Evolutionary conservation across 441 rosid genomes (phyloP).

Genomic region (Manihot esculenta): DNA sequence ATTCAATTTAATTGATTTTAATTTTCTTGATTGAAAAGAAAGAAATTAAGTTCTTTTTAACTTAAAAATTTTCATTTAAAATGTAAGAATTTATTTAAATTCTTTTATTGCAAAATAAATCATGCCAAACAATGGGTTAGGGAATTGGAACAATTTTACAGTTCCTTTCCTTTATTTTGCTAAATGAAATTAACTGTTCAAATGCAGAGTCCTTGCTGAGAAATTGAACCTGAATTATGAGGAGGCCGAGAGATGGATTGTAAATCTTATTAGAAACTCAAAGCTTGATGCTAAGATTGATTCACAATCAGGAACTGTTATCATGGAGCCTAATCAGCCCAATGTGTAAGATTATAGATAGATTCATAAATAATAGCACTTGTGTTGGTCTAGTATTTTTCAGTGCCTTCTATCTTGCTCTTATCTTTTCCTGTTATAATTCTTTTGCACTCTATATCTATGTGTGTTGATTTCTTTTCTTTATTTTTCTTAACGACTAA

Average conservation of each 20-base stretch:
- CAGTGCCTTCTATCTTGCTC: neutral
- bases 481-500: neutral
- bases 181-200: slow-evolving; percentile 14
- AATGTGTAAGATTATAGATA: slow-evolving; percentile 64
- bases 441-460: neutral
- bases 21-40: too few species aligned
- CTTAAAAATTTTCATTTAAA: too few species aligned
- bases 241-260: slow-evolving; percentile 99
- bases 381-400: neutral
- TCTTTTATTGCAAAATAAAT: too few species aligned
- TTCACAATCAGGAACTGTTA: slow-evolving; percentile 70
- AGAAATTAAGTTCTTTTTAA: too few species aligned
- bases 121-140: too few species aligned
- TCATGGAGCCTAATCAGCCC: slow-evolving; percentile 80
- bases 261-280: slow-evolving; percentile 81
- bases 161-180: neutral
- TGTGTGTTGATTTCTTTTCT: neutral
- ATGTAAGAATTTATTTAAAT: too few species aligned
- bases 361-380: neutral
- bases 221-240: slow-evolving; percentile 84
- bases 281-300: slow-evolving; percentile 96
- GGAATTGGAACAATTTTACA: neutral
- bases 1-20: too few species aligned
- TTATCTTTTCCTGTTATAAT: neutral
- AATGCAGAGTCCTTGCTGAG: slow-evolving; percentile 81